Base-by-base conservation (phyloP, 2,329 filamentous ascomycete genomes). In the Kalmusia sp. region DNA sequence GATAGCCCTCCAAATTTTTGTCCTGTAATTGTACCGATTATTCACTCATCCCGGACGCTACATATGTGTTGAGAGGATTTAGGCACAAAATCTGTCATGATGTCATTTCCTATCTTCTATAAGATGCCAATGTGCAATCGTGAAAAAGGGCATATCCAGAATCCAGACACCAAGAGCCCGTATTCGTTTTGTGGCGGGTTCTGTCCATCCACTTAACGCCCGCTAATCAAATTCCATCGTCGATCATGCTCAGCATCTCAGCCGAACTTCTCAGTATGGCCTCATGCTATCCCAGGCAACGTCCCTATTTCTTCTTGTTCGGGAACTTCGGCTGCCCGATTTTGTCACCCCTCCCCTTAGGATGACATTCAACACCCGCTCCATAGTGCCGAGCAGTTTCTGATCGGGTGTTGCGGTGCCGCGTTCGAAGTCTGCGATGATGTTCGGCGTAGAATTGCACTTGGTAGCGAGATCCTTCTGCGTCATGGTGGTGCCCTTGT, bases 391-490 rank as follows among this genome's bases (percentile, higher is more conserved):
- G 52, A 96, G 81, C 49, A 96, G 80, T 82, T 93, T 92, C 79
- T 96, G 92, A 79, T 96, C 92, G 52, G 90, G 93, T 39, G 84
- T 69, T 52, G 87, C 92, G 65, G 81, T 84, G 65, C 90, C 92
- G 63, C 88, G 84, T 87, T 98, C 93, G 70, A 96, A 92, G 67
- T 92, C 88, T 70, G 89, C 90, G 59, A 98, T 84, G 63, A 95
- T 81, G 61, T 86, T 84, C 47, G 88, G 86, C 35, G 91, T 93
- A 57, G 89, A 92, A 82, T 96, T 96, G 83, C 90, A 93, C 80
- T 92, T 92, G 62, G 89, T 92, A 57, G 93, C 93, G 51, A 88
- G 80, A 60, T 87, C 86, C 75, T 96, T 96, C 79, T 98, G 95
- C 52, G 93, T 96, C 91, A 98, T 93, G 38, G 80, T 80, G 40